Percentiles rank a stretch among this genome's conserved stretches.
Conservation (phyloP, 2,329 filamentous ascomycete species). For the Trichoderma gracile region DNA sequence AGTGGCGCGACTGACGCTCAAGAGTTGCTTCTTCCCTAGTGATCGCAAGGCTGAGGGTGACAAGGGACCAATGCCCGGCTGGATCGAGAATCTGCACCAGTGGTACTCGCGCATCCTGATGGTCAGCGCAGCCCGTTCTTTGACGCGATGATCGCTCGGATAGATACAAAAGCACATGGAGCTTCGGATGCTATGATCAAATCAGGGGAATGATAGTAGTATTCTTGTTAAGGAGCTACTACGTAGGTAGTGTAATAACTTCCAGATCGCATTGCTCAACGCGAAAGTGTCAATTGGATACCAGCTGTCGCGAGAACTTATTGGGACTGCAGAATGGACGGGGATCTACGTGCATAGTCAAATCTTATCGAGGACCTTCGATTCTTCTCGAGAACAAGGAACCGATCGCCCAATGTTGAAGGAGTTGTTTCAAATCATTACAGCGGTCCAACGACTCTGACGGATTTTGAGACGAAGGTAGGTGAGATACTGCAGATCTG, state of each 20-base stretch:
- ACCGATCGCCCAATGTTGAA: not conserved
- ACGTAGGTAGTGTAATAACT: not conserved
- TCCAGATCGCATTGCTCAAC: not conserved
- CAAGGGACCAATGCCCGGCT: slow-evolving; percentile 36
- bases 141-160: not conserved
- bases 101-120: slow-evolving; percentile 46
- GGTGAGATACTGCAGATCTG: slow-evolving; percentile 1
- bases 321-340: not conserved
- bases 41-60: slow-evolving; percentile 39
- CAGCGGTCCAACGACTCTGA: slow-evolving; percentile 2
- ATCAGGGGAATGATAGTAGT: too few relatives aligned
- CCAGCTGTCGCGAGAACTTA: not conserved
- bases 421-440: not conserved
- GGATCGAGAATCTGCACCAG: slow-evolving; percentile 38
- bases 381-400: not conserved
- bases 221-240: not conserved
- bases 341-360: not conserved
- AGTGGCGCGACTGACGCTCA: slow-evolving; percentile 64
- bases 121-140: not conserved
- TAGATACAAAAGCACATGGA: too few relatives aligned
- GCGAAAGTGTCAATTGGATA: not conserved
- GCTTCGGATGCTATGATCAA: too few relatives aligned
- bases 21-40: slow-evolving; percentile 62
- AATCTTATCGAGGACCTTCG: too few relatives aligned
- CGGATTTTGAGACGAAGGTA: not conserved